Percentiles rank a stretch among this genome's conserved stretches.
Evolutionary conservation across 495 filamentous ascomycete genomes (phyloP).

Genomic region (Penicillium ucsense): DNA sequence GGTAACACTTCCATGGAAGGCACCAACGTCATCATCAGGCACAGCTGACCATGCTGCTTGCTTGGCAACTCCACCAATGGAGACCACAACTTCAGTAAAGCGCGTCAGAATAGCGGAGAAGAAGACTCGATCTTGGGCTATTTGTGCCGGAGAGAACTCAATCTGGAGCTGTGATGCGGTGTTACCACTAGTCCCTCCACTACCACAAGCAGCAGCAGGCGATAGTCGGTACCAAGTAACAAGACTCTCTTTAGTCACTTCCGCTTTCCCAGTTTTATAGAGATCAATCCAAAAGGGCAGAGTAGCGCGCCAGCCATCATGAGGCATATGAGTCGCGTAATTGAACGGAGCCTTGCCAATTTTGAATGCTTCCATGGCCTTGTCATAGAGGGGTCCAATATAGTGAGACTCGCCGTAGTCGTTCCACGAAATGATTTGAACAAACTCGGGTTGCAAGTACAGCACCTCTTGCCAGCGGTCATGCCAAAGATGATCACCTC

Average conservation of each 20-base stretch:
- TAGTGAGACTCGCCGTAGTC: neutral
- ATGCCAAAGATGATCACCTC: constrained; percentile 58
- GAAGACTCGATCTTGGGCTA: neutral
- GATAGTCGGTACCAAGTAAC: neutral
- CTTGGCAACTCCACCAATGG: neutral
- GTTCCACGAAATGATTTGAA: neutral
- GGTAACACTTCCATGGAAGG: neutral
- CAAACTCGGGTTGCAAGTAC: neutral
- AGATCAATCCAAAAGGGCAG: neutral
- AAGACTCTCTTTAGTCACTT: neutral
- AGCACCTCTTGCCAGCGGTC: constrained; percentile 55
- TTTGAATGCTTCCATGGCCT: neutral
- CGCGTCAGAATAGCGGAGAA: neutral
- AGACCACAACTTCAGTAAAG: neutral
- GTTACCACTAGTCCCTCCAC: neutral
- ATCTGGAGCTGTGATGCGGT: neutral
- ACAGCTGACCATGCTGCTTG: neutral
- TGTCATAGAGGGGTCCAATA: neutral
- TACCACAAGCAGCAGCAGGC: neutral
- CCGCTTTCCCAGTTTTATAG: neutral
- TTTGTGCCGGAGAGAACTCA: neutral
- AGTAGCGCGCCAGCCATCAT: neutral
- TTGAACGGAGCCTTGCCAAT: neutral
- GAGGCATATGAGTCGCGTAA: neutral
- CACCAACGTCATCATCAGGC: neutral